Evolutionary conservation across 805 yeast genomes (phyloP), one percentile per base, ranked within the genome.

Genomic region (Candida lessepsii): DNA sequence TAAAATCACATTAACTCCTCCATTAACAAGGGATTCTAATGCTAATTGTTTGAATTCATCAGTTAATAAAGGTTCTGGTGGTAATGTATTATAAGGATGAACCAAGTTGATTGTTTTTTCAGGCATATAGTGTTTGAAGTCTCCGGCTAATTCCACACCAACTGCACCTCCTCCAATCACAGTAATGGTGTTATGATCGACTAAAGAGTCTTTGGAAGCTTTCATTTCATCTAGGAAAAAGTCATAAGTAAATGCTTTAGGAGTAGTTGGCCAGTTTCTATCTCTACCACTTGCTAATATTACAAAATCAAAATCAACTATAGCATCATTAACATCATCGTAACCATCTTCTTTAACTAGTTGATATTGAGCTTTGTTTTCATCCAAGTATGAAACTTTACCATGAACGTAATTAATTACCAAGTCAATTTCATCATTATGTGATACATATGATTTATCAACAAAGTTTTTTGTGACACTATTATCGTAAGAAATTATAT

Each of bases 181-280:
- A n/a, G 76, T 61, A 4, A 61, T 54, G 6, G 51, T 58, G 8
- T 68, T 53, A 11, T 71, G 63, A 3, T 42, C 31, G 11, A 52
- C 54, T 35, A 76, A 62, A n/a, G 55, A 52, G 1, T 49, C 47
- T 19, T 50, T 48, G 27, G 65, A 60, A 15, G 51, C 47, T 3
- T 42, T 36, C 78, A 76, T 75, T 47, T 77, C 81, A 14, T 53
- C 42, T 19, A 67, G 41, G 47, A 61, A 75, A 6, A 51, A 53
- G 13, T 61, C 60, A 37, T 51, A 57, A 9, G 70, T 67, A 33
- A 47, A 49, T 0, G 71, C 78, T n/a, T 58, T 50, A 2, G 81
- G 81, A 25, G 76, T 75, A 26, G 73, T 67, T 10, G 81, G 82
- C 78, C 79, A 75, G 29, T 60, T 57, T 44, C 81, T 57, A 38